phyloP scores from a whole-genome alignment of 164 flowering plant genomes.

The Stephania cephalantha region DNA sequence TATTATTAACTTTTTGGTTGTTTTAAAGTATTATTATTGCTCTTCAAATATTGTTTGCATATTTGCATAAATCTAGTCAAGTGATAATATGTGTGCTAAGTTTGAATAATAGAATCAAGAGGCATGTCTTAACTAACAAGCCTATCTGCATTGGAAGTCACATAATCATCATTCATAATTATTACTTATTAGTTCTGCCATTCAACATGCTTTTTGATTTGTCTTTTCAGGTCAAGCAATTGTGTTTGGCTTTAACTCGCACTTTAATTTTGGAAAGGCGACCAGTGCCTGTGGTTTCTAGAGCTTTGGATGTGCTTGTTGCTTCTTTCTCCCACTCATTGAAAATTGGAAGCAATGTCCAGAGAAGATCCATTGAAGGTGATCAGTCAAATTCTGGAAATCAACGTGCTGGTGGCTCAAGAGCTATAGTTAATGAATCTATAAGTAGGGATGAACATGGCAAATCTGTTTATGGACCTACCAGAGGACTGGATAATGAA shows the following conservation, averaged over 20 bases:
- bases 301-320: constrained; percentile 65
- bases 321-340: constrained; percentile 53
- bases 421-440: constrained; percentile 27
- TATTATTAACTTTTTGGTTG: not conserved
- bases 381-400: constrained; percentile 35
- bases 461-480: constrained; percentile 13
- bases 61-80: not conserved
- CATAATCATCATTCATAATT: not conserved
- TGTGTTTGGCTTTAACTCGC: constrained; percentile 56
- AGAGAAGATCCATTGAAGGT: constrained; percentile 23
- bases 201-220: constrained; percentile 9
- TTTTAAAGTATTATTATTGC: constrained; percentile 38
- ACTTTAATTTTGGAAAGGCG: constrained; percentile 75
- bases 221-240: constrained; percentile 69
- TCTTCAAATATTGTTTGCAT: not conserved
- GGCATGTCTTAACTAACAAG: not conserved
- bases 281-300: constrained; percentile 61
- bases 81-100: not conserved
- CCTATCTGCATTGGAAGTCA: not conserved
- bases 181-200: not conserved
- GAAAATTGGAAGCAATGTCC: constrained; percentile 44
- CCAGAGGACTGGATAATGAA: constrained; percentile 8
- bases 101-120: not conserved
- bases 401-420: constrained; percentile 22
- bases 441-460: constrained; percentile 19